Percentiles rank a stretch among this genome's conserved stretches.
phyloP scores from a whole-genome alignment of 768 basidiomycete species.

The Tubosaeta brunneosetosa region DNA sequence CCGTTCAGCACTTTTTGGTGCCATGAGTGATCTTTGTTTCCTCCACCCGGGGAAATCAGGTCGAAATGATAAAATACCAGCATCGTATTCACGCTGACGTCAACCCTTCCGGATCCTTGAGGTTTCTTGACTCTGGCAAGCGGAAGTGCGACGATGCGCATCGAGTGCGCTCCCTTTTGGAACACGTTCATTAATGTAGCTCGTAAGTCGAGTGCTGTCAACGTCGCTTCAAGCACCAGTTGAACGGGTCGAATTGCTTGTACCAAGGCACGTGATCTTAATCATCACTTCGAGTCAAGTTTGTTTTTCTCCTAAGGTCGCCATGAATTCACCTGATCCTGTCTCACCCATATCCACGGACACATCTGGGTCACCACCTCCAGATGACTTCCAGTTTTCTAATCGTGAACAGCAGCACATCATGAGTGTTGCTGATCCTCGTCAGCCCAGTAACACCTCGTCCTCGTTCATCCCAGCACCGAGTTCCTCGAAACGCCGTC shows the following conservation, averaged over 20 bases:
- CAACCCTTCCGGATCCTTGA: conserved; percentile 6
- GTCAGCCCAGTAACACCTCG: conserved; percentile 14
- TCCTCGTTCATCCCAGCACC: conserved; percentile 20
- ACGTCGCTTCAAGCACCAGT: neutral
- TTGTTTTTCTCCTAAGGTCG: neutral
- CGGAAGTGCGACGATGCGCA: conserved; percentile 49
- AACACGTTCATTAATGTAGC: conserved; percentile 10
- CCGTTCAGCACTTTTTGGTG: conserved; percentile 35
- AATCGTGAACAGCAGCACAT: conserved; percentile 29
- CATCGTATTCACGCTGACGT: conserved; percentile 14
- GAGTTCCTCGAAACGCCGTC: conserved; percentile 45
- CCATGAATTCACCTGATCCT: conserved; percentile 37
- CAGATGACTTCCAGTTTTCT: conserved; percentile 30
- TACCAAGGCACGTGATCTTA: conserved; percentile 17
- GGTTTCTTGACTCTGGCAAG: conserved; percentile 26
- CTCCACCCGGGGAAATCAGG: conserved; percentile 25
- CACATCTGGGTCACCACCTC: conserved; percentile 36
- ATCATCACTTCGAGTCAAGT: neutral
- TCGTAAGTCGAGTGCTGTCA: neutral
- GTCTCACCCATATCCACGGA: conserved; percentile 34
- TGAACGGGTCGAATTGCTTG: neutral
- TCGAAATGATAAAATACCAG: conserved; percentile 43
- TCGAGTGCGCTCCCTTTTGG: conserved; percentile 21
- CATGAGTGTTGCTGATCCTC: conserved; percentile 16
- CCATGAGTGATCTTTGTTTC: conserved; percentile 31